Conservation (phyloP, 768 basidiomycete genomes). For the Mycena capillaripes region DNA sequence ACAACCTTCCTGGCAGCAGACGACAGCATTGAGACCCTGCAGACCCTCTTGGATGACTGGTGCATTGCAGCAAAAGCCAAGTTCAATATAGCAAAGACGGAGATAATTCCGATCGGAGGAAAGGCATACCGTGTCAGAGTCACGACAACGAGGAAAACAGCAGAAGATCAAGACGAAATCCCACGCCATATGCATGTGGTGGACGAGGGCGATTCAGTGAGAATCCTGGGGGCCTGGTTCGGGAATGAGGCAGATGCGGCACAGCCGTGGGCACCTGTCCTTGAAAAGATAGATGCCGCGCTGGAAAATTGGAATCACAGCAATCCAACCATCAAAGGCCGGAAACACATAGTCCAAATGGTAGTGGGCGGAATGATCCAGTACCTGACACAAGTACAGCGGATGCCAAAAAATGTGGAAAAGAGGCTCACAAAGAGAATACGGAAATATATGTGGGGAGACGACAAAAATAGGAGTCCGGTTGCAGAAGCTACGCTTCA, state of each 20-base stretch:
- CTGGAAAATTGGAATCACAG: background rate
- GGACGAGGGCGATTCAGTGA: background rate
- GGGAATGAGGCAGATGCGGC: background rate
- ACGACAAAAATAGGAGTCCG: background rate
- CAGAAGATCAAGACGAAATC: background rate
- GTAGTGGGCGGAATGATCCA: conserved; percentile 36
- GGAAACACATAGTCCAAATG: conserved; percentile 4
- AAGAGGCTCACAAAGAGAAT: background rate
- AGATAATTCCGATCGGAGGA: conserved; percentile 44
- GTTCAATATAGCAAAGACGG: conserved; percentile 49
- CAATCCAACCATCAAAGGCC: conserved; percentile 6
- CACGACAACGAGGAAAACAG: background rate
- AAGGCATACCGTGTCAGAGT: conserved; percentile 27
- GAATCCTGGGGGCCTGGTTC: background rate
- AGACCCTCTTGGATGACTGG: conserved; percentile 40
- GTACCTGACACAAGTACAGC: conserved; percentile 36
- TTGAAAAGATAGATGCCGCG: background rate
- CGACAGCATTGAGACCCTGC: background rate
- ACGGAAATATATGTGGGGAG: background rate
- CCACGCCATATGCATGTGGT: background rate
- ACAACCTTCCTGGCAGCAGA: background rate
- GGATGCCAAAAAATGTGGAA: conserved; percentile 36
- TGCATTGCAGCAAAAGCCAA: conserved; percentile 44
- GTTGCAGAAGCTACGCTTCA: background rate
- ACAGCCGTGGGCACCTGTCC: background rate